A percentile compares a stretch with the other conserved stretches of the same genome.
Evolutionary conservation across 495 filamentous ascomycete genomes (phyloP).

Genomic region (Lophium mytilinum): DNA sequence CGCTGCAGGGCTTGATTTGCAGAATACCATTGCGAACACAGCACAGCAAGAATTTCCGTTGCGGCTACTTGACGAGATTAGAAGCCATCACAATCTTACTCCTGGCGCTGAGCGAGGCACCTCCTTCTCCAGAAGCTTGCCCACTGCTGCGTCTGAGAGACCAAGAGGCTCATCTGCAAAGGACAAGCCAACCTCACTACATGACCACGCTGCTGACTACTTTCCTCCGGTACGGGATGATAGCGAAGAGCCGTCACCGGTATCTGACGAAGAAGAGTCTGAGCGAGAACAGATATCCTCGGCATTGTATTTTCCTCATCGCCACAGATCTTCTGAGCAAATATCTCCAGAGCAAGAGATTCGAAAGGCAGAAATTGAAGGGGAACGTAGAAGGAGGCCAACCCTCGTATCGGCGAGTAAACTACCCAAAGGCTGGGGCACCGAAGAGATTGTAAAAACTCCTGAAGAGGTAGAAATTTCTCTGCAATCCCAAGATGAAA

Average conservation of each 20-base stretch:
- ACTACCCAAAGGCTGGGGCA: constrained; percentile 30
- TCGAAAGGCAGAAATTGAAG: constrained; percentile 13
- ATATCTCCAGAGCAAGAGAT: not conserved
- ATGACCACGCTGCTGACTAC: constrained; percentile 9
- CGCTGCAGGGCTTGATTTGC: not conserved
- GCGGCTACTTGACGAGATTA: constrained; percentile 54
- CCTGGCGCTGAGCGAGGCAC: constrained; percentile 43
- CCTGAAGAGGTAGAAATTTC: constrained; percentile 49
- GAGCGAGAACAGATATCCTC: constrained; percentile 92
- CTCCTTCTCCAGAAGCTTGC: constrained; percentile 50
- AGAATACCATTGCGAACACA: constrained; percentile 14
- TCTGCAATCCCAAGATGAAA: constrained; percentile 52
- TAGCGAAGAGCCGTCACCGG: constrained; percentile 20
- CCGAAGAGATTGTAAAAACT: constrained; percentile 10
- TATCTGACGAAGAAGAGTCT: constrained; percentile 66
- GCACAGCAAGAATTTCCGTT: constrained; percentile 35
- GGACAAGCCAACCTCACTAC: not conserved
- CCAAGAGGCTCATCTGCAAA: not conserved
- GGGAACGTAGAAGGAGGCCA: constrained; percentile 10
- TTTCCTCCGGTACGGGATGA: constrained; percentile 30
- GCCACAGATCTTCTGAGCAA: constrained; percentile 36
- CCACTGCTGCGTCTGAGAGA: constrained; percentile 36
- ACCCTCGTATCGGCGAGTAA: constrained; percentile 19
- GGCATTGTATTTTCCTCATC: constrained; percentile 86
- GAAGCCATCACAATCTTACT: constrained; percentile 49